These are phyloP conservation scores for Jamesozyma jinghongensis DNA, from an alignment of 805 yeast genomes.

Conservation along the genomic window DNA sequence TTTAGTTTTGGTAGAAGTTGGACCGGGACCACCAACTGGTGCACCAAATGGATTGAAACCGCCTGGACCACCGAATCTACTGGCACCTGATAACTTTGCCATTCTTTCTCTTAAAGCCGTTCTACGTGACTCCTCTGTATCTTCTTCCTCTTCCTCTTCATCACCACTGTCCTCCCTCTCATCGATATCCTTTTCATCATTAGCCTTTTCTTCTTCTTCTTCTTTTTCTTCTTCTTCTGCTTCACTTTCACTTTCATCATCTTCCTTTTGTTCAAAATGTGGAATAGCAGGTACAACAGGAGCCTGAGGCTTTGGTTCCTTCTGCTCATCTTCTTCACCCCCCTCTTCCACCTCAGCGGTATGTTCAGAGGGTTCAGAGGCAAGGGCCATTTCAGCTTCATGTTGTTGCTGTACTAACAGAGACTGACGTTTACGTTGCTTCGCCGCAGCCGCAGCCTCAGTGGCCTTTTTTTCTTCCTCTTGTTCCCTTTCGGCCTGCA, in stretches of 20 bases:
- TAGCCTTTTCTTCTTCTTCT: conserved; percentile 22
- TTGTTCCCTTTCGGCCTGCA: conserved; percentile 67
- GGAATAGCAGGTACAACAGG: background rate
- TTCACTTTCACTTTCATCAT: background rate
- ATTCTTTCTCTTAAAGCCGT: conserved; percentile 78
- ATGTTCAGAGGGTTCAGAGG: too few relatives aligned
- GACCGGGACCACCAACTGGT: conserved; percentile 18
- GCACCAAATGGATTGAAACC: conserved; percentile 37
- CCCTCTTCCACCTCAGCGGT: background rate
- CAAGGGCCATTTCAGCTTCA: background rate
- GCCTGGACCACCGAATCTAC: conserved; percentile 52
- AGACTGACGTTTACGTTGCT: background rate
- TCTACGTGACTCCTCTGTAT: conserved; percentile 67
- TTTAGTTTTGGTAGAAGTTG: conserved; percentile 15
- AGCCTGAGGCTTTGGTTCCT: background rate
- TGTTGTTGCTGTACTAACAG: background rate
- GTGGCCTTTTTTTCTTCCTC: conserved; percentile 34
- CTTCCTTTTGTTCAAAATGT: background rate
- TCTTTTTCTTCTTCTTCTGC: conserved; percentile 14
- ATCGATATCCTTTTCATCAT: conserved; percentile 15
- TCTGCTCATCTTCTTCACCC: background rate
- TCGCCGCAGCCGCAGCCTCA: background rate
- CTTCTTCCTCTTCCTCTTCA: conserved; percentile 51
- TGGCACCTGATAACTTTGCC: conserved; percentile 89
- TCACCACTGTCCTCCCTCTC: conserved; percentile 41